A percentile compares a stretch with the other conserved stretches of the same genome.
phyloP scores from a whole-genome alignment of 805 yeast genomes.

The Wickerhamomyces subpelliculosus region DNA sequence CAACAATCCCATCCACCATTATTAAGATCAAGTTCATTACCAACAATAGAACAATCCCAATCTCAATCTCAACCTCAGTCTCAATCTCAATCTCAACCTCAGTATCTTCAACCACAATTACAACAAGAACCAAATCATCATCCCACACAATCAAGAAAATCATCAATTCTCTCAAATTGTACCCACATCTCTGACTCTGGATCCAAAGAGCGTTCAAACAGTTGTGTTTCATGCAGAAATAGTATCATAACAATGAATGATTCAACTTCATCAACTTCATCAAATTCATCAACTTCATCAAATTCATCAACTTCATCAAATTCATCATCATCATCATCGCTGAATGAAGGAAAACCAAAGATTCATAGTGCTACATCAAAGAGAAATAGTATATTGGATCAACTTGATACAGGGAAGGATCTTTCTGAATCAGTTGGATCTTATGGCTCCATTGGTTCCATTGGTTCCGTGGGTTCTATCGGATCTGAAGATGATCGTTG shows the following conservation, averaged over 20 bases:
- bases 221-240: background rate
- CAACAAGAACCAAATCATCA: background rate
- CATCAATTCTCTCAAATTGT: background rate
- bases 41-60: no score
- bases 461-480: no score
- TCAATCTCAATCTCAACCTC: no score
- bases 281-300: background rate
- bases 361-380: no score
- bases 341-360: no score
- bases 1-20: background rate
- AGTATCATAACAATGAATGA: background rate
- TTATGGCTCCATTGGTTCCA: no score
- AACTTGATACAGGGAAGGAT: no score
- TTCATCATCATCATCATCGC: background rate
- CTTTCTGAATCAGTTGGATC: no score
- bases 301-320: background rate
- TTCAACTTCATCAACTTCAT: background rate
- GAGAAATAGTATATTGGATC: no score
- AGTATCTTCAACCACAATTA: no score
- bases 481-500: conserved; percentile 4
- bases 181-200: background rate
- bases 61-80: no score
- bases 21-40: background rate
- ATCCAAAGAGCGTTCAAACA: background rate
- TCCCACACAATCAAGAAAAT: background rate